Percentiles rank a stretch among this genome's conserved stretches.
These are phyloP conservation scores for Erysimum pusillum DNA, from an alignment of 441 rosid genomes.

Conservation along the genomic window DNA sequence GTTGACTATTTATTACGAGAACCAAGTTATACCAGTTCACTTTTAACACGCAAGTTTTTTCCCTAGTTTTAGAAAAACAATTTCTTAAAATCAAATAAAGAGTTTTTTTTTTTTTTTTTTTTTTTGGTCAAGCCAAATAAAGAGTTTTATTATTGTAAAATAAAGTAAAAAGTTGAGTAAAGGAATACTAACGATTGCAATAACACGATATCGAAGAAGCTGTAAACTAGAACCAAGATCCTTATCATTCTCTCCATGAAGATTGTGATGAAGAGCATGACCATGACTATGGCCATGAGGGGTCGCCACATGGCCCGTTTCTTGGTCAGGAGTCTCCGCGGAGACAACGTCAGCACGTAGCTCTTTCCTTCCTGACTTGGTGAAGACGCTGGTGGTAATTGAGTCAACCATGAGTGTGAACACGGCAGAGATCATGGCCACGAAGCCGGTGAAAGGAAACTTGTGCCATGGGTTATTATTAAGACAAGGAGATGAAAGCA, in stretches of 20 bases:
- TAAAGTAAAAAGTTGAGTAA: background rate
- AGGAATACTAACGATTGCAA: slow-evolving; percentile 44
- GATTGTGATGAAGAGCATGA: background rate
- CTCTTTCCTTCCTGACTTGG: slow-evolving; percentile 19
- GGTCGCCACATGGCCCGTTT: slow-evolving; percentile 12
- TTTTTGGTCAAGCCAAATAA: too few species aligned
- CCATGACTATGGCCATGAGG: slow-evolving; percentile 18
- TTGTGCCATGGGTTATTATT: slow-evolving; percentile 42
- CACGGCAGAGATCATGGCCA: slow-evolving; percentile 41
- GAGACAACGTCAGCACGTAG: slow-evolving; percentile 21
- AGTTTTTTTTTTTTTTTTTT: too few species aligned
- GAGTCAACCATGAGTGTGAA: slow-evolving; percentile 49
- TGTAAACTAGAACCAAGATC: slow-evolving; percentile 28
- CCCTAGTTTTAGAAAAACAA: background rate
- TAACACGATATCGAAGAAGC: slow-evolving; percentile 43
- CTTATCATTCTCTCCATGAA: slow-evolving; percentile 31
- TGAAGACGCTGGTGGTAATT: slow-evolving; percentile 42
- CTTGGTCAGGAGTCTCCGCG: slow-evolving; percentile 42
- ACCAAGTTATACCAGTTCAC: background rate
- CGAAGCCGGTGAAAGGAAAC: slow-evolving; percentile 45
- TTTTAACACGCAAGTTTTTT: background rate
- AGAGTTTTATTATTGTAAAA: too few species aligned
- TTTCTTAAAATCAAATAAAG: background rate
- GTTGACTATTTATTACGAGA: background rate
- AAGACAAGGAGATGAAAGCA: slow-evolving; percentile 45